A percentile compares a stretch with the other conserved stretches of the same genome.
Conservation (phyloP, 768 basidiomycete species). For the Collybia mongolica region DNA sequence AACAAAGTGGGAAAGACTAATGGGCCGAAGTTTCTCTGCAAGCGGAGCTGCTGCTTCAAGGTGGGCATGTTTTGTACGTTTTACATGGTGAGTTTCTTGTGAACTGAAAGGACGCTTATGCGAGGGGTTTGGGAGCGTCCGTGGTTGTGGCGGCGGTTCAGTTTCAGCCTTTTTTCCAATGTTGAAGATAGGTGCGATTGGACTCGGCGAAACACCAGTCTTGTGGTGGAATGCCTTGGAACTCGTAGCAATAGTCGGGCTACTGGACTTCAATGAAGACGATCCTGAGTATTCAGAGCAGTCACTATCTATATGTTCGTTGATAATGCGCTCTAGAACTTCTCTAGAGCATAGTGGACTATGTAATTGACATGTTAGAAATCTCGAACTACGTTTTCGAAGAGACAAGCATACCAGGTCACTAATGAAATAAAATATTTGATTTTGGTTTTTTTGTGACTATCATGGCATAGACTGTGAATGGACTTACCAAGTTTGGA, state of each 20-base stretch:
- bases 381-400: background rate
- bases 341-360: conserved; percentile 50
- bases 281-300: conserved; percentile 27
- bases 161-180: conserved; percentile 16
- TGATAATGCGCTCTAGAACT: conserved; percentile 43
- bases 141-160: conserved; percentile 6
- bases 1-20: conserved; percentile 60
- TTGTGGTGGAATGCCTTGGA: conserved; percentile 11
- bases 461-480: background rate
- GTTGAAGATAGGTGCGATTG: conserved; percentile 43
- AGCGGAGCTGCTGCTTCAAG: conserved; percentile 45
- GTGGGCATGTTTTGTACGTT: conserved; percentile 17
- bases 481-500: background rate
- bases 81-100: conserved; percentile 8
- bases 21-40: conserved; percentile 73
- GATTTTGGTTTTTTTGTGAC: background rate
- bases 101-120: conserved; percentile 17
- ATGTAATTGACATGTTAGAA: background rate
- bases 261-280: conserved; percentile 10
- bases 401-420: conserved; percentile 11
- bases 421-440: conserved; percentile 5
- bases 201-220: conserved; percentile 15
- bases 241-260: conserved; percentile 10
- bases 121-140: background rate
- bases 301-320: conserved; percentile 49